A percentile compares a stretch with the other conserved stretches of the same genome.
Conservation (phyloP, 208 protist species). For the Lotmaria passim region DNA sequence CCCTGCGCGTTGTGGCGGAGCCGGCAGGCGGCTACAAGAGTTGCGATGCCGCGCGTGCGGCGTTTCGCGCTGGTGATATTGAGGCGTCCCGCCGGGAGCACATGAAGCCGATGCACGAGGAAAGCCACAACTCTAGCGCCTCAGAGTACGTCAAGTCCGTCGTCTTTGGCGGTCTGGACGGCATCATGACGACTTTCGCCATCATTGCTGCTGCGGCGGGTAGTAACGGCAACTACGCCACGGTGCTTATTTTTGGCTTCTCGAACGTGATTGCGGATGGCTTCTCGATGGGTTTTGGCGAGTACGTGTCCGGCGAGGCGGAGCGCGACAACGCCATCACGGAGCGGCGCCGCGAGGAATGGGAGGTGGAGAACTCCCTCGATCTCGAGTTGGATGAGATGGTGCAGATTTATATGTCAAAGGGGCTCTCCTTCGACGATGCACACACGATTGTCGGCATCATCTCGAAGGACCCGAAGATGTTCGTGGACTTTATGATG, state of each 20-base stretch:
- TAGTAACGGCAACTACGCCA: slow-evolving; percentile 80
- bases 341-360: slow-evolving; percentile 92
- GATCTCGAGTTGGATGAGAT: slow-evolving; percentile 95
- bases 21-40: slow-evolving; percentile 68
- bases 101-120: slow-evolving; percentile 72
- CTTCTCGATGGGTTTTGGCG: slow-evolving; percentile 96
- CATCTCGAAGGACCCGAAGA: slow-evolving; percentile 93
- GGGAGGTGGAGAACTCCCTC: slow-evolving; percentile 94
- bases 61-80: slow-evolving; percentile 70
- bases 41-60: slow-evolving; percentile 57
- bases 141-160: slow-evolving; percentile 95
- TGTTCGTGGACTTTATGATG: slow-evolving; percentile 97
- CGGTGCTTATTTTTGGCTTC: slow-evolving; percentile 92
- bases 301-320: slow-evolving; percentile 92
- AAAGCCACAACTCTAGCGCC: slow-evolving; percentile 83
- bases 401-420: slow-evolving; percentile 94
- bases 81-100: slow-evolving; percentile 83
- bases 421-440: slow-evolving; percentile 91
- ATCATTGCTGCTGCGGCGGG: slow-evolving; percentile 92
- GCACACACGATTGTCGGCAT: slow-evolving; percentile 91
- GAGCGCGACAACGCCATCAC: slow-evolving; percentile 89
- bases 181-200: slow-evolving; percentile 96
- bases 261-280: slow-evolving; percentile 95
- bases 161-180: slow-evolving; percentile 95
- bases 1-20: slow-evolving; percentile 26